Evolutionary conservation across 108 stramenopile genomes (phyloP).

Genomic region (Discostella stelligeroides): DNA sequence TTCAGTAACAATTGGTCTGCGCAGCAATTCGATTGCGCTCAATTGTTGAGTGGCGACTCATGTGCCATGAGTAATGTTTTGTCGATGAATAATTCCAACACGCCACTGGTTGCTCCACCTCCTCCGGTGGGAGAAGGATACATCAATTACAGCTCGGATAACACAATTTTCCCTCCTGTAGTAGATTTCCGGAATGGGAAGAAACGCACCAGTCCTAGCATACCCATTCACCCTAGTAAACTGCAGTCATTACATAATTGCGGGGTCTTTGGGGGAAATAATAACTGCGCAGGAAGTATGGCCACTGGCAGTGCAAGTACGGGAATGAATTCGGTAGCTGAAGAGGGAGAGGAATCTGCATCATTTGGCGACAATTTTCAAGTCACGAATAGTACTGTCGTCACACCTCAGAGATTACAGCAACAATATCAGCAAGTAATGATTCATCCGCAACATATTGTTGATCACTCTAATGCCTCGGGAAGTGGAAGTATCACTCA

Average conservation of each 20-base stretch:
- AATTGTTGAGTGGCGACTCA: neutral
- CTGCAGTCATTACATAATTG: constrained; percentile 24
- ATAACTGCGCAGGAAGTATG: constrained; percentile 5
- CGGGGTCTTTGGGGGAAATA: constrained; percentile 3
- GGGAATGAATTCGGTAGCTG: constrained; percentile 19
- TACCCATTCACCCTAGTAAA: constrained; percentile 42
- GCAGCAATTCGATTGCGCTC: constrained; percentile 1
- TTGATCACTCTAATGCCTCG: constrained; percentile 3
- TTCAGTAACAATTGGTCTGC: neutral
- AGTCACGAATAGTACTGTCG: neutral
- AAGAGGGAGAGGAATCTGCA: constrained; percentile 7
- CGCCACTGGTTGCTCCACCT: neutral
- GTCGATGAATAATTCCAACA: neutral
- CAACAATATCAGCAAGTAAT: neutral
- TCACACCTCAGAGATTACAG: constrained; percentile 1
- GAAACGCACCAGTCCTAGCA: constrained; percentile 39
- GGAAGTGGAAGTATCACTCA: neutral
- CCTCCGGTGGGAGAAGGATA: neutral
- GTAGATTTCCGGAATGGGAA: constrained; percentile 39
- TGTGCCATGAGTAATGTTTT: neutral
- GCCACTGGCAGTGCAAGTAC: constrained; percentile 5
- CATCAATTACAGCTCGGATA: neutral
- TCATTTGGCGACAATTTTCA: neutral
- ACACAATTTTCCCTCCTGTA: constrained; percentile 14
- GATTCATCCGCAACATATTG: constrained; percentile 9